These are phyloP conservation scores for Barnettozyma wickerhamii DNA, from an alignment of 805 yeast genomes.

Conservation along the genomic window DNA sequence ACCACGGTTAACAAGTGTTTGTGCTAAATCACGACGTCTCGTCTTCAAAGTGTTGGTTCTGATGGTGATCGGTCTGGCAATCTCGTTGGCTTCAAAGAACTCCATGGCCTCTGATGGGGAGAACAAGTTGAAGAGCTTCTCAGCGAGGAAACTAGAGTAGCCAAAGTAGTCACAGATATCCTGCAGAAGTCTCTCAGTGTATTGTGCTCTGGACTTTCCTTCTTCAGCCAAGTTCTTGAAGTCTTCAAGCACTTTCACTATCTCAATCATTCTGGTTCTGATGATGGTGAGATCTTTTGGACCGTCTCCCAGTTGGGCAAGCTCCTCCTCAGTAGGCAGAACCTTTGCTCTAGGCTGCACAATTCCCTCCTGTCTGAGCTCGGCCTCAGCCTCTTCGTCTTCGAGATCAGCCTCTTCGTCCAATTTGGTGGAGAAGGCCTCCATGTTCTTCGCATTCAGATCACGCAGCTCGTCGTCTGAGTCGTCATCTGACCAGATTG, in stretches of 20 bases:
- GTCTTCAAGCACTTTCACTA: slow-evolving; percentile 90
- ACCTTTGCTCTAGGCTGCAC: slow-evolving; percentile 72
- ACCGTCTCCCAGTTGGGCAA: slow-evolving; percentile 40
- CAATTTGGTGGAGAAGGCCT: slow-evolving; percentile 62
- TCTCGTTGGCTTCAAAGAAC: slow-evolving; percentile 97
- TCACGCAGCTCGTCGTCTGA: slow-evolving; percentile 60
- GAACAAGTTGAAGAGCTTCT: slow-evolving; percentile 85
- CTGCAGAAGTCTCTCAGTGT: slow-evolving; percentile 67
- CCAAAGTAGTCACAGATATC: slow-evolving; percentile 95
- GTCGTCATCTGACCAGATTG: slow-evolving; percentile 34
- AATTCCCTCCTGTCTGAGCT: slow-evolving; percentile 52
- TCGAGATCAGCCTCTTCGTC: slow-evolving; percentile 57
- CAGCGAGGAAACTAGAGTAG: slow-evolving; percentile 87
- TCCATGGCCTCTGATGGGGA: slow-evolving; percentile 96
- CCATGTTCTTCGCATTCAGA: slow-evolving; percentile 80
- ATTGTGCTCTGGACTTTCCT: slow-evolving; percentile 83
- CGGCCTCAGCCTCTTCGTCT: slow-evolving; percentile 59
- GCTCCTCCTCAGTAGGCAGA: slow-evolving; percentile 68
- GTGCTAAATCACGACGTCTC: slow-evolving; percentile 94
- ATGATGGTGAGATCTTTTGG: slow-evolving; percentile 77
- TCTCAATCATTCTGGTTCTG: slow-evolving; percentile 92
- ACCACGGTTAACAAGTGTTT: slow-evolving; percentile 91
- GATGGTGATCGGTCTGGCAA: slow-evolving; percentile 92
- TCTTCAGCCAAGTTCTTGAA: slow-evolving; percentile 78
- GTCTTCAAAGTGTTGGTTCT: slow-evolving; percentile 96